Evolutionary conservation across 768 basidiomycete genomes (phyloP).

Genomic region (Russula griseocarnosa): DNA sequence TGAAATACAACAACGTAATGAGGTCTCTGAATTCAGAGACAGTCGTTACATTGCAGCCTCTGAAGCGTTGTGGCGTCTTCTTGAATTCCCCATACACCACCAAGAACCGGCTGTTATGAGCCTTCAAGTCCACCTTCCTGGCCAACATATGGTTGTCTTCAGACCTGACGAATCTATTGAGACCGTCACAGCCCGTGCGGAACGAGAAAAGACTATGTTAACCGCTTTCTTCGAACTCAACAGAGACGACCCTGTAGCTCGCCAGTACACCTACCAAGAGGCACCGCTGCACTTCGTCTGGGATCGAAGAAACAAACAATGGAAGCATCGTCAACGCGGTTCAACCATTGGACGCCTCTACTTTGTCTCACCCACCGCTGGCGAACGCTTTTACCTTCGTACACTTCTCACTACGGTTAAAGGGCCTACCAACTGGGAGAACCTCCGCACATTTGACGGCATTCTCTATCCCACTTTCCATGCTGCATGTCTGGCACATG

Average conservation of each 20-base stretch:
- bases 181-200: accelerated
- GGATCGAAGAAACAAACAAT: neutral
- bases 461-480: neutral
- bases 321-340: neutral
- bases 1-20: neutral
- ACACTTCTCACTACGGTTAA: neutral
- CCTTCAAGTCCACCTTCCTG: neutral
- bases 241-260: accelerated
- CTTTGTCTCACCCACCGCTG: neutral
- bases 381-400: neutral
- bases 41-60: neutral
- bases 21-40: neutral
- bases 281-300: neutral
- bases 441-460: neutral
- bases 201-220: neutral
- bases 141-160: neutral
- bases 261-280: neutral
- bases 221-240: neutral
- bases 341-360: neutral
- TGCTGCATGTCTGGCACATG: neutral
- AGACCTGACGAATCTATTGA: neutral
- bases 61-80: neutral
- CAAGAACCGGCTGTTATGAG: neutral
- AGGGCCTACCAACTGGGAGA: neutral
- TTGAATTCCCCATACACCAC: neutral